phyloP scores from a whole-genome alignment of 805 yeast genomes.

The Saccharomycopsis sp. region DNA sequence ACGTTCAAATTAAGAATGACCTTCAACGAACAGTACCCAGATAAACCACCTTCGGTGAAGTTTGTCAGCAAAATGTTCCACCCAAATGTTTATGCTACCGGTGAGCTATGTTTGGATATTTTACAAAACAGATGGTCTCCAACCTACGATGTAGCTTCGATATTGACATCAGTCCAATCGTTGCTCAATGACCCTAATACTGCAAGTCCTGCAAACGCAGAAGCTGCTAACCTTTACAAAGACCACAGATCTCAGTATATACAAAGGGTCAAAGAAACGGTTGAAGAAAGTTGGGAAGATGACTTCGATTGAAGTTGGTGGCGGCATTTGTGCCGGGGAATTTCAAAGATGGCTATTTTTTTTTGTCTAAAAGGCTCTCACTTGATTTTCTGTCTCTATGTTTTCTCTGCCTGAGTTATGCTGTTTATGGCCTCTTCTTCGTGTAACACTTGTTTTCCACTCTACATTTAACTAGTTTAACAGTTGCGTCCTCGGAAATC shows the following conservation, averaged over 20 bases:
- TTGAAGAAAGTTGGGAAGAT: constrained; percentile 89
- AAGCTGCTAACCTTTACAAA: constrained; percentile 91
- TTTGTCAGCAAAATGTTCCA: constrained; percentile 94
- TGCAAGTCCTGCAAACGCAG: constrained; percentile 94
- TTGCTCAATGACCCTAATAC: constrained; percentile 94
- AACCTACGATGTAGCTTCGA: constrained; percentile 94
- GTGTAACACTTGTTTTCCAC: no score
- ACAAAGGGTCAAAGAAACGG: constrained; percentile 89
- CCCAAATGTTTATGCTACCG: constrained; percentile 93
- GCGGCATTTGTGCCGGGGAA: background rate
- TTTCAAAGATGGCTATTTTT: background rate
- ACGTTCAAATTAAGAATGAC: constrained; percentile 81
- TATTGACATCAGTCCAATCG: constrained; percentile 86
- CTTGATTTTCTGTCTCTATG: no score
- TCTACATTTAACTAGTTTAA: background rate
- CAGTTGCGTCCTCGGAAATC: background rate
- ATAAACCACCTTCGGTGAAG: constrained; percentile 90
- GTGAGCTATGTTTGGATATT: constrained; percentile 93
- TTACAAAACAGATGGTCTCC: constrained; percentile 98
- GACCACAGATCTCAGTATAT: constrained; percentile 92
- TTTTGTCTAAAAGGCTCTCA: no score
- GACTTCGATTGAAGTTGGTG: constrained; percentile 35
- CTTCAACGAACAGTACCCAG: constrained; percentile 96
- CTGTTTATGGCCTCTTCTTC: no score
- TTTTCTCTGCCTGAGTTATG: no score